Base-by-base conservation (phyloP, 495 filamentous ascomycete genomes). In the Lasiosphaeria miniovina region DNA sequence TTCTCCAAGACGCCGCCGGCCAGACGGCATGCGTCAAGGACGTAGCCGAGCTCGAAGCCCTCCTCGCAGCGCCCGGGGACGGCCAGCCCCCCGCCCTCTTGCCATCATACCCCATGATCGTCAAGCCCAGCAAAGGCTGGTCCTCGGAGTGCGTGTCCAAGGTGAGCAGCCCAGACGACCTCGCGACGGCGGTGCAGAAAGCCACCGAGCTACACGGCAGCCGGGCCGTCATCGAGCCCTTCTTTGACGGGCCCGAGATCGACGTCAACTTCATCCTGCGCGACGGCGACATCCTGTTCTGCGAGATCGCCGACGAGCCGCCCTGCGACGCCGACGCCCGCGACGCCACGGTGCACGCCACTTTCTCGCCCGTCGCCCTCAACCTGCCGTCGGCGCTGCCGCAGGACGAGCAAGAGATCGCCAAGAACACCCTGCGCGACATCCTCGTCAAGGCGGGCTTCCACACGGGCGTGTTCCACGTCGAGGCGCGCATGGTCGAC, bases 231-330 rank as follows among this genome's bases (percentile, higher is more conserved):
- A 67, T 71, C 32, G 69, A 71, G 54, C 69, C 69, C 0, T 71
- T 71, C 34, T 71, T 67, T 34, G 66, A 71, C 34, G 71, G 82
- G 0, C 82, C 82, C 0, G 81, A 84, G 61, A 76, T 84, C 12
- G 82, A 84, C 57, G 76, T 69, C 53, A 84, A 83, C 61, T 70
- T 83, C 48, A 69, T 81, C 3, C 65, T 84, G 3, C 62, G 71
- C 2, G 72, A 82, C 53, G 80, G 79, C 33, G 74, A 84, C 41
- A 45, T 83, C 9, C 57, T 83, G 1, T 83, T 83, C 61, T 74
- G 55, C 58, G 82, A 84, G 58, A 68, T 80, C 35, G 72, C 70
- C 2, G 82, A 84, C 54, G 80, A 84, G 57, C 78, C 82, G 36
- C 81, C 82, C 12, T 77, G 73, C 46, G 52, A 68, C 0, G 81